Percentiles rank a stretch among this genome's conserved stretches.
Evolutionary conservation across 768 basidiomycete species (phyloP).

Genomic region (Scleroderma citrinum): DNA sequence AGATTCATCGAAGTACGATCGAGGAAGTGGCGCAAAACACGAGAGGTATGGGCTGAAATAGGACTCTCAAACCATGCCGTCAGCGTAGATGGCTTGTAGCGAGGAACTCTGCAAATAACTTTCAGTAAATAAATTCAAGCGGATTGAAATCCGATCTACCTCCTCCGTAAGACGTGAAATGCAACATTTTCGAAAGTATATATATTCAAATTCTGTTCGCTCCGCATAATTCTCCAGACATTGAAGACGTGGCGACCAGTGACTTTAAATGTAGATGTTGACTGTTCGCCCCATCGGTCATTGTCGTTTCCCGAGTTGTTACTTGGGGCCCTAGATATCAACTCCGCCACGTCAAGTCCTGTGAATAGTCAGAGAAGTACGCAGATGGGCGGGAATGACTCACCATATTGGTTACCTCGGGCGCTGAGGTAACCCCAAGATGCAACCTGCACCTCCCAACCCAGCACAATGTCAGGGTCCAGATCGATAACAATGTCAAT

Average conservation of each 20-base stretch:
- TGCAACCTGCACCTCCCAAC: conserved; percentile 85
- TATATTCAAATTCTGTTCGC: conserved; percentile 67
- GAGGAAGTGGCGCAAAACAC: conserved; percentile 57
- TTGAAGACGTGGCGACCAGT: conserved; percentile 89
- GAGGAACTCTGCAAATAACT: conserved; percentile 56
- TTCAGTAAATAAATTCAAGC: background rate
- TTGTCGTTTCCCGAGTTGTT: conserved; percentile 28
- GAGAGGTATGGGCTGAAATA: conserved; percentile 47
- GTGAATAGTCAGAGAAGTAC: conserved; percentile 2
- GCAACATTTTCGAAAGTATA: conserved; percentile 90
- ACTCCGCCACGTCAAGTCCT: conserved; percentile 71
- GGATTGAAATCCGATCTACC: conserved; percentile 41
- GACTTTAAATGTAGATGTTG: conserved; percentile 78
- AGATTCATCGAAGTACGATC: conserved; percentile 64
- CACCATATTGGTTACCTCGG: conserved; percentile 60
- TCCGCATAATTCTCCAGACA: conserved; percentile 87
- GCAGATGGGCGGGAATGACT: background rate
- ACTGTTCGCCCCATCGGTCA: conserved; percentile 67
- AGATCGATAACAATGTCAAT: conserved; percentile 68
- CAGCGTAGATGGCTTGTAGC: conserved; percentile 56
- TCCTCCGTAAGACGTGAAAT: conserved; percentile 69
- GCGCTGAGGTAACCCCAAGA: conserved; percentile 89
- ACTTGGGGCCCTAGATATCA: conserved; percentile 71
- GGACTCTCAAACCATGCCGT: conserved; percentile 63
- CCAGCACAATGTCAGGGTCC: conserved; percentile 88